Evolutionary conservation across 164 flowering plant genomes (phyloP).

Genomic region (Berberis vulgaris): DNA sequence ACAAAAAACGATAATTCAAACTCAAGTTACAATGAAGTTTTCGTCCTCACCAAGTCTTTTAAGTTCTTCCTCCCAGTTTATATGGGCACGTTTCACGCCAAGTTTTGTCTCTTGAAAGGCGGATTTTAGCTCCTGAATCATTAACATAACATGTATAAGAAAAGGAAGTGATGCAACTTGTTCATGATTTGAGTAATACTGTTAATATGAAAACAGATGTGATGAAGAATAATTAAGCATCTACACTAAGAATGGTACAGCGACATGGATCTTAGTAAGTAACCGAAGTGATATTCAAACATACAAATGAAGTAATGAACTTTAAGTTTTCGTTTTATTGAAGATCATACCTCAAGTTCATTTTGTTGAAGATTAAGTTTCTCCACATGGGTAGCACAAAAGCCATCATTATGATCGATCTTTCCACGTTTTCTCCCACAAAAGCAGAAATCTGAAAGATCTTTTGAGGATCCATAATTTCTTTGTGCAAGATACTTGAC

Average conservation of each 20-base stretch:
- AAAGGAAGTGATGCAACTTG: not conserved
- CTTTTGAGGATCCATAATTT: conserved; percentile 28
- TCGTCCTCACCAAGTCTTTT: conserved; percentile 47
- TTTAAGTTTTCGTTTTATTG: not conserved
- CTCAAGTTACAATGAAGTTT: not conserved
- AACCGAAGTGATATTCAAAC: not conserved
- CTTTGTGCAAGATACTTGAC: conserved; percentile 41
- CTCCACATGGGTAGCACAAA: conserved; percentile 20
- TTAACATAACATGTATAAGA: not conserved
- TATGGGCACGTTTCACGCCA: conserved; percentile 35
- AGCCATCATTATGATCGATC: not conserved
- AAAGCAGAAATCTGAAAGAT: conserved; percentile 40
- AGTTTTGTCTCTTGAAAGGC: conserved; percentile 31
- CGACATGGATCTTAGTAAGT: too few relatives aligned
- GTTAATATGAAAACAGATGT: too few relatives aligned
- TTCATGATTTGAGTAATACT: too few relatives aligned
- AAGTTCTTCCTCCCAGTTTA: conserved; percentile 51
- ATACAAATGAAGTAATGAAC: not conserved
- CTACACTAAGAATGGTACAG: too few relatives aligned
- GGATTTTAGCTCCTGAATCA: conserved; percentile 48
- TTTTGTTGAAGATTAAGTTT: conserved; percentile 36
- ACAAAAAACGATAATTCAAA: not conserved
- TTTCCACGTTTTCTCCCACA: conserved; percentile 42
- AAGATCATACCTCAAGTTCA: conserved; percentile 45
- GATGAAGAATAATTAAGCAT: too few relatives aligned